Base-by-base conservation (phyloP, 2,329 filamentous ascomycete genomes). In the Aureobasidium sp. region DNA sequence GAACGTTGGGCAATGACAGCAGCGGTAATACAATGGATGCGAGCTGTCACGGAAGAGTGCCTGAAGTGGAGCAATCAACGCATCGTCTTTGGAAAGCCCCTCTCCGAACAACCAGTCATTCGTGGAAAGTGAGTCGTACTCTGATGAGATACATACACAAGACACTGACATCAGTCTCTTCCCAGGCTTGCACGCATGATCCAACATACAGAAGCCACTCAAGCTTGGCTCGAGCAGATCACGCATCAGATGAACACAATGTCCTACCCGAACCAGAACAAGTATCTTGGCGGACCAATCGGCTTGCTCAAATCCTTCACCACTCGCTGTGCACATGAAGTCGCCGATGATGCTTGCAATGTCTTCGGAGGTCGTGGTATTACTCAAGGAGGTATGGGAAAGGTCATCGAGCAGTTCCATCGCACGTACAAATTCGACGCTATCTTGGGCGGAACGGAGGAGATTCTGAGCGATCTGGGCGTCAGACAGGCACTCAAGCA, bases 221-320 rank as follows among this genome's bases (percentile, higher is more conserved):
- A 97, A 78, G 88, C 93, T 25, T 97, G 93, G 93, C 87, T 96
- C 56, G 93, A 97, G 78, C 89, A 88, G 48, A 90, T 96, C 74
- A 94, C 93, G 25, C 93, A 94, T 82, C 93, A 97, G 76, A 97
- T 97, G 93, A 91, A 87, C 82, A 85, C 93, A 77, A 93, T 97
- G 92, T 87, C 87, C 40, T 96, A 97, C 79, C 85, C 87, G 63
- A 81, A 95, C 76, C 93, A 97, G 78, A 84, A 91, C 29, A 88
- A 89, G 74, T 86, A 91, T 72, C 87, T 97, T 1, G 92, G 91
- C 62, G 94, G 94, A 0, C 93, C 93, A 33, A 94, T 97, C 69
- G 93, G 90, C 11, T 84, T 97, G 27, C 86, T 97, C 66, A 97
- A 97, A 82, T 92, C 91, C 78, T 92, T 89, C 78, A 82, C 85